A percentile compares a stretch with the other conserved stretches of the same genome.
These are phyloP conservation scores for Clavariopsis aquatica DNA, from an alignment of 495 filamentous ascomycete genomes.

Conservation along the genomic window DNA sequence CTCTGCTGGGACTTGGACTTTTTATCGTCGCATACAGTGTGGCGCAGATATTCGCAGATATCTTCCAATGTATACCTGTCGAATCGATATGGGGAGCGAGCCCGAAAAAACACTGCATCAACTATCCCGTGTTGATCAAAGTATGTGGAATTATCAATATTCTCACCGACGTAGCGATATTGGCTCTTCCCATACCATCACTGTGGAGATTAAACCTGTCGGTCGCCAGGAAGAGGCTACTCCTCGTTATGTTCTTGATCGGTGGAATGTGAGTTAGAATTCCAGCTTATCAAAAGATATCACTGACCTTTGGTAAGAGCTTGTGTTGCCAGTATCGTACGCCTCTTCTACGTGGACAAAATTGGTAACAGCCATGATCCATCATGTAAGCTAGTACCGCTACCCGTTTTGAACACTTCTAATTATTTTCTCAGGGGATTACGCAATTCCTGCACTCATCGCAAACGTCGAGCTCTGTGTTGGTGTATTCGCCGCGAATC, in stretches of 20 bases:
- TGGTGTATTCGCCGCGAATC: constrained; percentile 3
- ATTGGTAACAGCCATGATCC: constrained; percentile 5
- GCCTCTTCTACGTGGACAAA: constrained; percentile 6
- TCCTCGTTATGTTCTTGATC: constrained; percentile 5
- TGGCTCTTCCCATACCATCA: constrained; percentile 4
- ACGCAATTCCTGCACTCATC: constrained; percentile 6
- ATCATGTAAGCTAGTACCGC: background rate
- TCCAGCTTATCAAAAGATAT: background rate
- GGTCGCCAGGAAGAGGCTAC: constrained; percentile 4
- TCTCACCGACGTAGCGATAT: constrained; percentile 1
- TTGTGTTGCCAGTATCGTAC: constrained; percentile 4
- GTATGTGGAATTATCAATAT: constrained; percentile 7
- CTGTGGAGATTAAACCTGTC: constrained; percentile 9
- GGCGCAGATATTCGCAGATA: constrained; percentile 5
- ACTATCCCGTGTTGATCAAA: constrained; percentile 7
- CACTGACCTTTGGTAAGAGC: constrained; percentile 3
- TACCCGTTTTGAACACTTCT: constrained; percentile 3
- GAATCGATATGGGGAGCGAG: constrained; percentile 5
- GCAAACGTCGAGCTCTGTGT: constrained; percentile 5
- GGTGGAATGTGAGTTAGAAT: constrained; percentile 7
- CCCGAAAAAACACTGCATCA: constrained; percentile 7
- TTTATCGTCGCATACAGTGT: constrained; percentile 5
- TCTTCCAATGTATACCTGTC: constrained; percentile 6
- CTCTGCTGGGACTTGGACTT: constrained; percentile 7
- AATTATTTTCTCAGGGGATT: background rate